These are phyloP conservation scores for Alternaria metachromatica DNA, from an alignment of 2,329 filamentous ascomycete genomes.

Conservation along the genomic window DNA sequence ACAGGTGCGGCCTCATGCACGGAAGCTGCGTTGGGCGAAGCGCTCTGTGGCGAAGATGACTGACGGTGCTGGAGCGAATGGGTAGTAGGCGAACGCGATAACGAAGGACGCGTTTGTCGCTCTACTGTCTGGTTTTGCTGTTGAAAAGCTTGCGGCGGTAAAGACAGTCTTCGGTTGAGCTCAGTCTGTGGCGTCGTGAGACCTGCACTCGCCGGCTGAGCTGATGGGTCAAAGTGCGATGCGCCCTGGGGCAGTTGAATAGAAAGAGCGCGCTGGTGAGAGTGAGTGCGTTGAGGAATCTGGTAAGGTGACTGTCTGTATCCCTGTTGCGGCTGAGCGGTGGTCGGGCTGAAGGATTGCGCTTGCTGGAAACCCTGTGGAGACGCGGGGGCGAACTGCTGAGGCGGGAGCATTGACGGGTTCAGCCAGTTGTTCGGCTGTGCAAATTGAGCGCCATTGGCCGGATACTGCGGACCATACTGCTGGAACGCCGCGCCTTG, in stretches of 20 bases:
- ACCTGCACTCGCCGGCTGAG: constrained; percentile 25
- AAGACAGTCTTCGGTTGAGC: constrained; percentile 52
- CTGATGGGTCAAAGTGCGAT: constrained; percentile 35
- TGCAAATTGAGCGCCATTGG: constrained; percentile 28
- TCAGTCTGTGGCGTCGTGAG: constrained; percentile 30
- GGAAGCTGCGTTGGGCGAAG: constrained; percentile 27
- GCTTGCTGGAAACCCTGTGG: constrained; percentile 31
- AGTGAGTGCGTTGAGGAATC: constrained; percentile 49
- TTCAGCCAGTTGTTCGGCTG: constrained; percentile 37
- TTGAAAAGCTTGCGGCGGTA: constrained; percentile 46
- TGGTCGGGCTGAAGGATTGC: constrained; percentile 27
- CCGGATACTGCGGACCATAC: constrained; percentile 25
- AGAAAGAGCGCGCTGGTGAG: constrained; percentile 54
- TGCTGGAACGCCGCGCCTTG: constrained; percentile 17
- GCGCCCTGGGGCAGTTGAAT: constrained; percentile 52
- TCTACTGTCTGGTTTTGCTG: constrained; percentile 24
- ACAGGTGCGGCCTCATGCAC: constrained; percentile 31
- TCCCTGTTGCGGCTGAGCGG: constrained; percentile 34
- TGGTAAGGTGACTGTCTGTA: constrained; percentile 56
- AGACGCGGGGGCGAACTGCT: constrained; percentile 40
- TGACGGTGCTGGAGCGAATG: constrained; percentile 25
- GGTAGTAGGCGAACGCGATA: constrained; percentile 30
- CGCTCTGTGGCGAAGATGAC: constrained; percentile 32
- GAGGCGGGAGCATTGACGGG: constrained; percentile 43
- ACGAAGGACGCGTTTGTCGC: constrained; percentile 19